Evolutionary conservation across 1,284 basidiomycete species (phyloP), one percentile per base, ranked within the genome.

Genomic region (Mycena citricolor): DNA sequence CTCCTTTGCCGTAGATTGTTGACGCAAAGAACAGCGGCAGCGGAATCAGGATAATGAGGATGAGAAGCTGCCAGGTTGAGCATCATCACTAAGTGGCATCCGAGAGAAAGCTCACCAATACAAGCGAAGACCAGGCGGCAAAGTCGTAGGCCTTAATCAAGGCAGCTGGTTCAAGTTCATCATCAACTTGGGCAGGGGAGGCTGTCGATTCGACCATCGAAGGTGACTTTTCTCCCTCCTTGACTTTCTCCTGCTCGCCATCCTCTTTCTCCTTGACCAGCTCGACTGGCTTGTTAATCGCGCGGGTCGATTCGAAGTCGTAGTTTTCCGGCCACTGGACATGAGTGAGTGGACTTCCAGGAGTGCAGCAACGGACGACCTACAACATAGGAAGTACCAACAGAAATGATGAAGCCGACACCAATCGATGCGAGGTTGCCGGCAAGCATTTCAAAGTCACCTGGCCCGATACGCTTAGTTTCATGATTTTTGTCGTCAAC

Each of bases 391-490:
- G 88, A 89, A 31, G 76, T 70, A 0, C 67, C 69, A 21, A 83
- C 68, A 0, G 89, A 78, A 54, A 97, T 70, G 47, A 97, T 83
- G 1, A 76, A 87, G 6, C 91, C 89, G 17, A 90, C 74, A 16
- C 82, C 83, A 54, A 97, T 90, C 0, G 91, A 84, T 1, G 89
- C 86, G 11, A 95, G 68, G 65, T 95, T 94, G 5, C 93, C 92
- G 0, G 91, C 84, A 13, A 95, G 73, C 85, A 89, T 89, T 57
- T 86, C 83, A 36, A 82, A 83, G 64, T 92, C 85, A 16, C 85
- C 83, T 60, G 70, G 19, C 69, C 71, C 1, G 71, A 50, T 42
- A 26, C n/a, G n/a, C n/a, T n/a, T n/a, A n/a, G n/a, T 48, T 31
- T 51, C 24, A 31, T 26, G 10, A 22, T 37, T 31, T 20, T 22